phyloP scores from a whole-genome alignment of 2,329 filamentous ascomycete species.

The Neonectria coccinea region DNA sequence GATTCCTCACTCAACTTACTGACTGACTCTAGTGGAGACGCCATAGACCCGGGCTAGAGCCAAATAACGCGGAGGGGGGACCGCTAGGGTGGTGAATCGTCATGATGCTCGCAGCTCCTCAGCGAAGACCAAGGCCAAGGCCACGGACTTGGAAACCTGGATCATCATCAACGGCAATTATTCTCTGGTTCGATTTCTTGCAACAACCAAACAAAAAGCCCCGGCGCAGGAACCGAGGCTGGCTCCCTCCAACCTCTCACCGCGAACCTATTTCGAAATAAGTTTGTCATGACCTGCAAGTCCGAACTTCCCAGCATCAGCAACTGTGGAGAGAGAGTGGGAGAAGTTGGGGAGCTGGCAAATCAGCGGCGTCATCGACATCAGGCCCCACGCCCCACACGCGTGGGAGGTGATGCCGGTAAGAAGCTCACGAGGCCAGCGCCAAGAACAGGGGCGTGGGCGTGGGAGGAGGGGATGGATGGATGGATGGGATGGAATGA shows the following conservation, averaged over 20 bases:
- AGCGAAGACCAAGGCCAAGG: background rate
- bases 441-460: background rate
- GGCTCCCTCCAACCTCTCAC: slow-evolving; percentile 31
- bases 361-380: slow-evolving; percentile 40
- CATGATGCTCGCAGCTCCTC: slow-evolving; percentile 31
- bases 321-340: slow-evolving; percentile 47
- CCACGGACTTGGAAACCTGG: no score
- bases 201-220: no score
- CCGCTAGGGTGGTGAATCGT: slow-evolving; percentile 34
- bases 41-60: slow-evolving; percentile 20
- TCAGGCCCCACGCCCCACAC: slow-evolving; percentile 46
- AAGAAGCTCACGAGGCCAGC: slow-evolving; percentile 40
- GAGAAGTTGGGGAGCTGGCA: slow-evolving; percentile 41
- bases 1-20: slow-evolving; percentile 31
- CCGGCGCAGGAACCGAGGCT: slow-evolving; percentile 36
- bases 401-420: slow-evolving; percentile 42
- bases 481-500: background rate
- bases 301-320: slow-evolving; percentile 41
- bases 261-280: slow-evolving; percentile 42
- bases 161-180: slow-evolving; percentile 15
- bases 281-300: slow-evolving; percentile 46
- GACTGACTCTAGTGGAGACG: slow-evolving; percentile 34
- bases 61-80: slow-evolving; percentile 41
- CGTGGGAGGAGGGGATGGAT: no score
- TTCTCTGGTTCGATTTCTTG: background rate